Base-by-base conservation (phyloP, 495 filamentous ascomycete species). In the Amphirosellinia nigrospora region DNA sequence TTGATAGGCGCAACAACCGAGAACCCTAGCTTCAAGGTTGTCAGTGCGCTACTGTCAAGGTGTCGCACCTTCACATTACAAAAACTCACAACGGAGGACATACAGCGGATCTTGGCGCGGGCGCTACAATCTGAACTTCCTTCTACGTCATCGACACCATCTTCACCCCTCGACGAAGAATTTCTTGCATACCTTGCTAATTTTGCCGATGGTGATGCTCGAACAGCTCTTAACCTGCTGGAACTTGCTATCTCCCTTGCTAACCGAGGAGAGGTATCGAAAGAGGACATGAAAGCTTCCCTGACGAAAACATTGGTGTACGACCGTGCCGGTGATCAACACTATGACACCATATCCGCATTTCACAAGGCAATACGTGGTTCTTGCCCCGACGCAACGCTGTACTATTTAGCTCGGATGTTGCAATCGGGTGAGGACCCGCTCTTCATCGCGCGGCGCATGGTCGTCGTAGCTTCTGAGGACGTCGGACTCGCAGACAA, bases 321-420 rank as follows among this genome's bases (percentile, higher is more conserved):
- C 82, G 96, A 99, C 80, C 89, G 96, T 52, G 91, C 92, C 0
- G 96, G 96, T 30, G 96, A 99, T 80, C 92, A 96, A 77, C 96
- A 98, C 79, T 99, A 92, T 79, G 94, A 98, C 75, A 93, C 92
- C 60, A 98, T 99, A 73, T 96, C 93, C 3, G 96, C 96, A 55
- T 96, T 99, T 77, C 96, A 99, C 83, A 99, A 99, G 72, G 93
- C 93, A 16, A 88, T 98, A 34, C 92, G 96, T 21, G 96, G 96
- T 26, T 92, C 89, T 64, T 88, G 96, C 75, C 81, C 95, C 2
- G 91, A 98, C 79, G 96, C 94, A 0, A 85, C 94, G 1, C 84
- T 99, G 3, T 98, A 97, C 81, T 99, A 98, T 78, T 88, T 99
- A 7, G 91, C 92, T 3, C 91, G 96, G 53, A 99, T 99, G 96